Percentiles rank a stretch among this genome's conserved stretches.
Evolutionary conservation across 2,329 filamentous ascomycete genomes (phyloP).

Genomic region (Ophiostoma australiae): DNA sequence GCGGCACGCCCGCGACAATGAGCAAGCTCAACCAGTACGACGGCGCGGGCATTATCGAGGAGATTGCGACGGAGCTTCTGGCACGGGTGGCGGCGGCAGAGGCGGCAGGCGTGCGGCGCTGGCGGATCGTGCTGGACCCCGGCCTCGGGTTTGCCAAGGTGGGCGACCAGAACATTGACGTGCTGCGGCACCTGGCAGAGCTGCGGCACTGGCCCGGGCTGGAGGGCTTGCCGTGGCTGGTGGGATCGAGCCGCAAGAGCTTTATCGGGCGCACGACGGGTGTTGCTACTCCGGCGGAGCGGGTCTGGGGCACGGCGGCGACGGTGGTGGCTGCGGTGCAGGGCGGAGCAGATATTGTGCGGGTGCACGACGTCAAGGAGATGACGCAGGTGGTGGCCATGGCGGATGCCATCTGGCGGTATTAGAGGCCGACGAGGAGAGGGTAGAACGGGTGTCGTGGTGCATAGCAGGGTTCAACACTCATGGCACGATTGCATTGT

Average conservation of each 20-base stretch:
- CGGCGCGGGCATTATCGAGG: constrained; percentile 53
- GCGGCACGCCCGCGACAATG: constrained; percentile 82
- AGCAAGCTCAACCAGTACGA: constrained; percentile 59
- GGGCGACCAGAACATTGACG: constrained; percentile 70
- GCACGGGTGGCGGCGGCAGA: constrained; percentile 69
- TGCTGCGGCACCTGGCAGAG: constrained; percentile 63
- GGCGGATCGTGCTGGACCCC: constrained; percentile 92
- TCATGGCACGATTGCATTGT: background rate
- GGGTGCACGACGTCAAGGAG: constrained; percentile 84
- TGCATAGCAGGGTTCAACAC: background rate
- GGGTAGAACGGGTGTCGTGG: background rate
- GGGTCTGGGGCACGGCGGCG: constrained; percentile 81
- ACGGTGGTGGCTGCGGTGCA: constrained; percentile 80
- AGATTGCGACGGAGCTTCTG: constrained; percentile 63
- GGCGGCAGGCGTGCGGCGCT: constrained; percentile 75
- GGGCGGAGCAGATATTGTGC: constrained; percentile 83
- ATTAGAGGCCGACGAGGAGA: constrained; percentile 24
- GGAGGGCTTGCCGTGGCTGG: constrained; percentile 73
- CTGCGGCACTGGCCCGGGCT: constrained; percentile 62
- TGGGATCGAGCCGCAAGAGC: constrained; percentile 82
- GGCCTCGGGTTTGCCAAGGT: constrained; percentile 93
- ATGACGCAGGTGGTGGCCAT: constrained; percentile 82
- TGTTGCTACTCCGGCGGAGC: constrained; percentile 62
- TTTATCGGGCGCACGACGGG: constrained; percentile 84
- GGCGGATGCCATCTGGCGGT: constrained; percentile 86